Base-by-base conservation (phyloP, 257 asterid genomes). In the Solanum chiquidenum region DNA sequence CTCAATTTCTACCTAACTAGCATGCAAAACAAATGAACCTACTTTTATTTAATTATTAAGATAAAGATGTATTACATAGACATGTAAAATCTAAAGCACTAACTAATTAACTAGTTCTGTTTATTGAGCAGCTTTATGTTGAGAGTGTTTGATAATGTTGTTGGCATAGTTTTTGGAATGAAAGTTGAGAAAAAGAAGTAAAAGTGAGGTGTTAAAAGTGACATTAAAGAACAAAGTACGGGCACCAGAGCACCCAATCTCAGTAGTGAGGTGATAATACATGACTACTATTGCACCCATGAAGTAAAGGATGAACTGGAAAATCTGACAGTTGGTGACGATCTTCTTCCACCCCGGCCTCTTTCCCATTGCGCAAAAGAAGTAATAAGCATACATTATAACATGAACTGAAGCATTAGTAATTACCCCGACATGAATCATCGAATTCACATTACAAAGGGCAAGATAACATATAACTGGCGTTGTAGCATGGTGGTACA, bases 401-500 rank as follows among this genome's bases (percentile, higher is more conserved):
- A 95, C 98, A 91, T 95, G 98, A 87, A 95, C 98, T 29, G 90
- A 60, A 66, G 98, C 94, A 77, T 95, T 95, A 12, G 98, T 93
- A 86, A 95, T 95, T 10, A 95, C 93, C 85, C 92, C 98, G 86
- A 95, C 92, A 74, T 97, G 98, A 71, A 93, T 91, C 86, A 95
- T 93, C 20, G 96, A 79, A 79, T 42, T 25, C 68, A 91, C 31
- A 89, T 93, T 79, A 52, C 90, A 88, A 12, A 96, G 87, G 94
- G 96, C 91, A 31, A 92, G 87, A 83, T 94, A 93, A 84, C 95
- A 93, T 94, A 95, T 92, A 35, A 93, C 91, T 60, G 95, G 92
- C 88, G 94, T 98, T 83, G 72, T 93, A 2, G 98, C 94, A 90
- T 95, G 99, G 87, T 96, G 99, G 93, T 94, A 96, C 88, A 96